A percentile compares a stretch with the other conserved stretches of the same genome.
Conservation (phyloP, 306 rosid species). For the Alnus glutinosa region DNA sequence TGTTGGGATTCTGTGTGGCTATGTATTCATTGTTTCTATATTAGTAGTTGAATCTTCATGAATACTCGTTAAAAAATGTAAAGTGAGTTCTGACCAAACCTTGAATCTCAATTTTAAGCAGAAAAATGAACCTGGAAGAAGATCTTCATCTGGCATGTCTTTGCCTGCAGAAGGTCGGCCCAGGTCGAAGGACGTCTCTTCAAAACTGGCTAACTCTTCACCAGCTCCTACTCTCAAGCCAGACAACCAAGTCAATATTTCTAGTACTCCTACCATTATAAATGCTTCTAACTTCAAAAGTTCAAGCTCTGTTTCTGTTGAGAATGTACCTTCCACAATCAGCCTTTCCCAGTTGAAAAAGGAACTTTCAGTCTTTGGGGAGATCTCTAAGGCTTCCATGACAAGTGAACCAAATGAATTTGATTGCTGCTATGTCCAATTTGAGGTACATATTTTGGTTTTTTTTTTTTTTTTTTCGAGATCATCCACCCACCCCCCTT, state of each 20-base stretch:
- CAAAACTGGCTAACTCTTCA: slow-evolving; percentile 1
- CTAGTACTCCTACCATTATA: too few species aligned
- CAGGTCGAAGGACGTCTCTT: background rate
- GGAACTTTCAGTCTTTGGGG: slow-evolving; percentile 4
- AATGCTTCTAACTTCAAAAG: too few species aligned
- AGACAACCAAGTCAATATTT: background rate
- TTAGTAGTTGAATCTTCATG: background rate
- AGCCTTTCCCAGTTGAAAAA: slow-evolving; percentile 1
- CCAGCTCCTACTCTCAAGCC: background rate
- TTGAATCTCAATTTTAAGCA: slow-evolving; percentile 18
- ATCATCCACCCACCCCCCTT: too few species aligned
- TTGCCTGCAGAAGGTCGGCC: slow-evolving; percentile 12
- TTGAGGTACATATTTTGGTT: too few species aligned
- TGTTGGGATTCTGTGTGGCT: background rate
- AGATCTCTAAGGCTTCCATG: slow-evolving; percentile 10
- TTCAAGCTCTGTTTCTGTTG: background rate
- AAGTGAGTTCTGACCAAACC: background rate
- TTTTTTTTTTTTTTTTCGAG: too few species aligned
- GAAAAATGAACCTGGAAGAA: background rate
- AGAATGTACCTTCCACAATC: slow-evolving; percentile 10
- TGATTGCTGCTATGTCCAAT: background rate
- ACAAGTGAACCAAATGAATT: background rate
- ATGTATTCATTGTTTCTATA: background rate
- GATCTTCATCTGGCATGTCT: background rate
- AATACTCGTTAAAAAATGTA: background rate